These are phyloP conservation scores for Letharia lupina DNA, from an alignment of 495 filamentous ascomycete species.

Conservation along the genomic window DNA sequence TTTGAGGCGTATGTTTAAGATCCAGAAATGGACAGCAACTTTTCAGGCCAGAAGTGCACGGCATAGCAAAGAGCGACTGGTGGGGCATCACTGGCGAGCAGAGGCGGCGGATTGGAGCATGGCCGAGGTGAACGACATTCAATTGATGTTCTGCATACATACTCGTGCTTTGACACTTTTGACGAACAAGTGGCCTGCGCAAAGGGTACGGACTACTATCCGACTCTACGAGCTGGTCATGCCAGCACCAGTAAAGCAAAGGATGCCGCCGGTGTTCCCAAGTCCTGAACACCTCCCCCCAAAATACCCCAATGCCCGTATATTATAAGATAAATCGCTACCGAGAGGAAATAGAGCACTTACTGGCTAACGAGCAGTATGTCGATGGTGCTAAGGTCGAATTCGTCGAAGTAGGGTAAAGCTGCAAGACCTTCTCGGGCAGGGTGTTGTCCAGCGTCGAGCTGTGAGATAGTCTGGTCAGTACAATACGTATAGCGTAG, in stretches of 20 bases:
- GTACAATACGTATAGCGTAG: conserved; percentile 8
- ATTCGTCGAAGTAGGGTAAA: conserved; percentile 96
- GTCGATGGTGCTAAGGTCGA: conserved; percentile 94
- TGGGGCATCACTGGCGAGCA: not conserved
- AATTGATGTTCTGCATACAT: conserved; percentile 19
- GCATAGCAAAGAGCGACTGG: not conserved
- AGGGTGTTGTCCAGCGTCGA: conserved; percentile 94
- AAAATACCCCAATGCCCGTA: not conserved
- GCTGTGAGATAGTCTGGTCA: conserved; percentile 42
- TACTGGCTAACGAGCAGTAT: conserved; percentile 97
- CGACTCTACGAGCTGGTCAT: conserved; percentile 2
- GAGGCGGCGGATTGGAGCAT: conserved; percentile 6
- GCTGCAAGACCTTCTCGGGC: conserved; percentile 93
- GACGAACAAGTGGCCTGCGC: not conserved
- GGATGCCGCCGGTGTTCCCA: not conserved
- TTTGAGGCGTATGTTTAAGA: conserved; percentile 12
- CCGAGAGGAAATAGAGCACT: conserved; percentile 36
- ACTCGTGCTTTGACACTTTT: not conserved
- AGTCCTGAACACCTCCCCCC: not conserved
- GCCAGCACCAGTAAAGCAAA: not conserved
- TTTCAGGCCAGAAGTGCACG: conserved; percentile 3
- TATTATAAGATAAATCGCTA: not conserved
- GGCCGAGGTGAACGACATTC: conserved; percentile 3
- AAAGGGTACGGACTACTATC: not conserved
- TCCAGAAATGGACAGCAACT: conserved; percentile 13